Evolutionary conservation across 2,329 filamentous ascomycete genomes (phyloP).

Genomic region (Monilinia fructigena): DNA sequence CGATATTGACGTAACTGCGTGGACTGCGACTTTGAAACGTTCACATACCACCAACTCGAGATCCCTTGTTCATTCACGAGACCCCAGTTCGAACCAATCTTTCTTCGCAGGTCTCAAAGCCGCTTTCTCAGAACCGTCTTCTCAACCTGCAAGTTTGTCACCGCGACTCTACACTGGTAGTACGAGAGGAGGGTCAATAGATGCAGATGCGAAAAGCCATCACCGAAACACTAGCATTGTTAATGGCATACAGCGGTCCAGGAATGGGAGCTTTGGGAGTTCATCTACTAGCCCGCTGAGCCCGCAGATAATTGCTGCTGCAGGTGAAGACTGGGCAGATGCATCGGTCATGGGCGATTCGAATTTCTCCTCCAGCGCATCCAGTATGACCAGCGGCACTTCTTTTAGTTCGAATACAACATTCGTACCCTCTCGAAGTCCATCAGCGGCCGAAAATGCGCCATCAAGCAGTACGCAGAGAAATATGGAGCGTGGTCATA

Average conservation of each 20-base stretch:
- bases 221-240: constrained; percentile 97
- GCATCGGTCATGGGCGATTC: constrained; percentile 38
- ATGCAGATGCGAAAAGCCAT: constrained; percentile 61
- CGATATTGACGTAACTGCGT: constrained; percentile 33
- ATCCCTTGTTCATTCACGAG: constrained; percentile 31
- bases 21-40: constrained; percentile 39
- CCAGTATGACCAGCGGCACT: constrained; percentile 34
- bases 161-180: constrained; percentile 34
- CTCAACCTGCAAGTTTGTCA: constrained; percentile 32
- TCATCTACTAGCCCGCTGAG: constrained; percentile 81
- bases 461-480: constrained; percentile 48
- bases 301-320: constrained; percentile 77
- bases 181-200: constrained; percentile 40
- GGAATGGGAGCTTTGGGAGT: constrained; percentile 84
- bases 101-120: constrained; percentile 29
- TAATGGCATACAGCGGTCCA: constrained; percentile 87
- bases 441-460: constrained; percentile 48
- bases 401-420: constrained; percentile 39
- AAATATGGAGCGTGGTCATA: constrained; percentile 61
- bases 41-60: constrained; percentile 31
- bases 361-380: constrained; percentile 32
- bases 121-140: constrained; percentile 32
- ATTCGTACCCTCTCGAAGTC: constrained; percentile 38
- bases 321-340: constrained; percentile 45
- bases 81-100: constrained; percentile 30